These are phyloP conservation scores for Sphaerosporella brunnea DNA, from an alignment of 495 filamentous ascomycete genomes.

Conservation along the genomic window DNA sequence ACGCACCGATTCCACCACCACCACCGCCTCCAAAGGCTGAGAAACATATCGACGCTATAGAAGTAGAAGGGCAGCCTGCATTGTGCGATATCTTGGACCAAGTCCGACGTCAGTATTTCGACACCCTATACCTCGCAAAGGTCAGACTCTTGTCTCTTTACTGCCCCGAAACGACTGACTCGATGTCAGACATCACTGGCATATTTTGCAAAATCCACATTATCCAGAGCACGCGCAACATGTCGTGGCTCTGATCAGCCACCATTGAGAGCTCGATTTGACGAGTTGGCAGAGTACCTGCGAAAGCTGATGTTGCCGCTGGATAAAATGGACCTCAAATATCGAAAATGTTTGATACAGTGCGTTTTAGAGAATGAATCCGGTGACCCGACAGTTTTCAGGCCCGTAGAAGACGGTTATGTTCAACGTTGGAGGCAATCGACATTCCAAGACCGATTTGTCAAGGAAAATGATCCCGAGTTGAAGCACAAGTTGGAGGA, in stretches of 20 bases:
- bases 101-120: conserved; percentile 60
- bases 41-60: neutral
- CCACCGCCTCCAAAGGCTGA: neutral
- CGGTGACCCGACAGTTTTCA: conserved; percentile 26
- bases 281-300: conserved; percentile 48
- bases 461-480: conserved; percentile 12
- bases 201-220: conserved; percentile 91
- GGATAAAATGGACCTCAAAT: conserved; percentile 71
- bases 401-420: conserved; percentile 44
- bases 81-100: conserved; percentile 43
- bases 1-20: neutral
- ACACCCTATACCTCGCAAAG: conserved; percentile 81
- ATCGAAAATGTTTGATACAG: conserved; percentile 53
- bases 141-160: conserved; percentile 28
- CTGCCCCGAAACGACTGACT: neutral
- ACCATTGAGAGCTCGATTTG: conserved; percentile 13
- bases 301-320: conserved; percentile 53
- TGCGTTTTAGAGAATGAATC: conserved; percentile 47
- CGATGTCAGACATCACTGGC: conserved; percentile 56
- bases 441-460: conserved; percentile 22
- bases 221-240: conserved; percentile 66
- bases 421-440: conserved; percentile 63
- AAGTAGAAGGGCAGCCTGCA: neutral
- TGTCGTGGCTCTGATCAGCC: conserved; percentile 45
- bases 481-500: conserved; percentile 23